These are phyloP conservation scores for Plicaturopsis crispa DNA, from an alignment of 768 basidiomycete genomes.

Conservation along the genomic window DNA sequence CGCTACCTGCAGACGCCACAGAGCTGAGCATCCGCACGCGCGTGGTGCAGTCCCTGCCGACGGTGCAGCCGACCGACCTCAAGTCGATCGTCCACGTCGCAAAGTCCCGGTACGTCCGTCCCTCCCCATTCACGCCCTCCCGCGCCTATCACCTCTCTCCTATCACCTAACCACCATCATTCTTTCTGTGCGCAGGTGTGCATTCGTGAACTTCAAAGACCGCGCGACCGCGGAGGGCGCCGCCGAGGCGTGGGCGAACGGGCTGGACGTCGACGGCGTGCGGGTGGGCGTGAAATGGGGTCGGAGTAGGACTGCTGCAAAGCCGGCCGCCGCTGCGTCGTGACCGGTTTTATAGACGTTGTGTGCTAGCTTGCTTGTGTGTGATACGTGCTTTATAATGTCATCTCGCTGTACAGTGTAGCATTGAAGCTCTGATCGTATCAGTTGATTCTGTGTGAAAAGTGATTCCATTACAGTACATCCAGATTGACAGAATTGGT, in stretches of 20 bases:
- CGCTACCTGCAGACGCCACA: conserved; percentile 60
- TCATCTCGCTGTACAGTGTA: background rate
- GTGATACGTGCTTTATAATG: background rate
- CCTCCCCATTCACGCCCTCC: background rate
- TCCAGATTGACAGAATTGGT: too few species aligned
- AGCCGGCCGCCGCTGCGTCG: conserved; percentile 18
- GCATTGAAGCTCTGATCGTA: too few species aligned
- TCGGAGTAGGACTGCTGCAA: conserved; percentile 47
- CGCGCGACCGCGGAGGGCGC: conserved; percentile 79
- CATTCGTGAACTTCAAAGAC: conserved; percentile 90
- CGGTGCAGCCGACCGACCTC: conserved; percentile 53
- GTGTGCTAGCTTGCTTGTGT: too few species aligned
- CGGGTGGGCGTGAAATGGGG: conserved; percentile 83
- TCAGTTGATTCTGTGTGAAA: too few species aligned
- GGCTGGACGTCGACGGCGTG: conserved; percentile 79
- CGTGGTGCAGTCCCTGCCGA: conserved; percentile 62
- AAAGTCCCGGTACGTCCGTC: conserved; percentile 55
- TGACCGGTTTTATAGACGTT: conserved; percentile 13
- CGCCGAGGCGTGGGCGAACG: conserved; percentile 85
- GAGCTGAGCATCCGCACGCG: conserved; percentile 70
- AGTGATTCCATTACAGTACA: too few species aligned
- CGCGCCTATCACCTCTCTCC: too few species aligned
- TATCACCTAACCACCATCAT: background rate
- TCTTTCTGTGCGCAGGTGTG: conserved; percentile 51
- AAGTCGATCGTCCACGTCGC: conserved; percentile 83